Evolutionary conservation across 441 rosid species (phyloP).

Genomic region (Eutrema salsugineum): DNA sequence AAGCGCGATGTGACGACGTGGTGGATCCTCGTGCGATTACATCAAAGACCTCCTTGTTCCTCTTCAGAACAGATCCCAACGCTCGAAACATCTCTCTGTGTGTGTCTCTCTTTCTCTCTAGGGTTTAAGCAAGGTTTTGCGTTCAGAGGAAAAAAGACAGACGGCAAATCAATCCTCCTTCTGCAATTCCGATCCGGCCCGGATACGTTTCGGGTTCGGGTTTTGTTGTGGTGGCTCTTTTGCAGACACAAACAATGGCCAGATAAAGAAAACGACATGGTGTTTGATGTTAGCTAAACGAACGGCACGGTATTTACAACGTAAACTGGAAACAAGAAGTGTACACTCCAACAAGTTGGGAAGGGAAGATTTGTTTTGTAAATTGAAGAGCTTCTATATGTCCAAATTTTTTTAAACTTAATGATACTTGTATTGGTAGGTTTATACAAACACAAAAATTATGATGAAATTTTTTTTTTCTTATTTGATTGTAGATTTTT

Average conservation of each 20-base stretch:
- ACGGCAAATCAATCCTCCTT: background rate
- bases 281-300: background rate
- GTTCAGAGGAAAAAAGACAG: background rate
- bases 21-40: slow-evolving; percentile 28
- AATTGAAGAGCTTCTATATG: no score
- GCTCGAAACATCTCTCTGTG: slow-evolving; percentile 27
- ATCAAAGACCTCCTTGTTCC: slow-evolving; percentile 32
- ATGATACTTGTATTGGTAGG: no score
- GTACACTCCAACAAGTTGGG: no score
- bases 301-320: slow-evolving; percentile 5
- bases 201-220: slow-evolving; percentile 5
- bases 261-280: background rate
- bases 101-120: background rate
- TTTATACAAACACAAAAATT: no score
- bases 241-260: slow-evolving; percentile 12
- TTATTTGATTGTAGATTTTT: no score
- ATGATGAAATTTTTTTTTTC: no score
- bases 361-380: no score
- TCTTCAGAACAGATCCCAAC: slow-evolving; percentile 45
- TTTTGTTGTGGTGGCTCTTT: slow-evolving; percentile 23
- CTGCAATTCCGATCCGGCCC: slow-evolving; percentile 16
- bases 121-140: slow-evolving; percentile 30
- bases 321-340: background rate
- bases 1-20: slow-evolving; percentile 23
- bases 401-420: no score